Evolutionary conservation across 1,139 yeast genomes (phyloP).

Genomic region (Maudiozyma humilis): DNA sequence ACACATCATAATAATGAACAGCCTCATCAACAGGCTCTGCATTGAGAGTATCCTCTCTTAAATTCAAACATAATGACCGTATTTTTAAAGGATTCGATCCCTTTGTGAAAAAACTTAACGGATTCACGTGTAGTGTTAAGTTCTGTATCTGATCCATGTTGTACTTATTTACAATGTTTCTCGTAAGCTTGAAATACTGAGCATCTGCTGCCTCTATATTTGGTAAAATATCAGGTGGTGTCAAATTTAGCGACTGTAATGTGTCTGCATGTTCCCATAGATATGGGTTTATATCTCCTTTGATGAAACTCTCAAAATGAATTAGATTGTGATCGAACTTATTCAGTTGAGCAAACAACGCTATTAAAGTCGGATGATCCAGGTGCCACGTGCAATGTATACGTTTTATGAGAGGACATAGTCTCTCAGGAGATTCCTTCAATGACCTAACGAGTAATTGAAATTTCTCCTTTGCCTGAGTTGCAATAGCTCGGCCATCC

Average conservation of each 20-base stretch:
- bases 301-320: constrained; percentile 24
- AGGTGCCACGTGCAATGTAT: constrained; percentile 30
- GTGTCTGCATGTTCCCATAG: constrained; percentile 13
- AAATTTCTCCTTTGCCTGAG: constrained; percentile 16
- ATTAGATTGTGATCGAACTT: constrained; percentile 16
- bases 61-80: constrained; percentile 19
- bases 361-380: constrained; percentile 13
- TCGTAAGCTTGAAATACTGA: constrained; percentile 15
- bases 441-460: constrained; percentile 20
- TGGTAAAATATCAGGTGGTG: constrained; percentile 25
- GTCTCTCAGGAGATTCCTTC: constrained; percentile 11
- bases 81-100: constrained; percentile 18
- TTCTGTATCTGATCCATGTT: constrained; percentile 17
- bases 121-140: constrained; percentile 24
- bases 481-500: constrained; percentile 2
- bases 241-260: constrained; percentile 20
- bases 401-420: constrained; percentile 19
- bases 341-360: constrained; percentile 17
- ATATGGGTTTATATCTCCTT: constrained; percentile 14
- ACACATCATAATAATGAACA: constrained; percentile 19
- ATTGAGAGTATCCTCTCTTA: constrained; percentile 23
- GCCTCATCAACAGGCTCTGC: constrained; percentile 8
- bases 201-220: constrained; percentile 13
- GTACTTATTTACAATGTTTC: constrained; percentile 12
- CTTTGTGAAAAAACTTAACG: constrained; percentile 20